These are phyloP conservation scores for Thymus quinquecostatus DNA, from an alignment of 257 asterid genomes.

Conservation along the genomic window DNA sequence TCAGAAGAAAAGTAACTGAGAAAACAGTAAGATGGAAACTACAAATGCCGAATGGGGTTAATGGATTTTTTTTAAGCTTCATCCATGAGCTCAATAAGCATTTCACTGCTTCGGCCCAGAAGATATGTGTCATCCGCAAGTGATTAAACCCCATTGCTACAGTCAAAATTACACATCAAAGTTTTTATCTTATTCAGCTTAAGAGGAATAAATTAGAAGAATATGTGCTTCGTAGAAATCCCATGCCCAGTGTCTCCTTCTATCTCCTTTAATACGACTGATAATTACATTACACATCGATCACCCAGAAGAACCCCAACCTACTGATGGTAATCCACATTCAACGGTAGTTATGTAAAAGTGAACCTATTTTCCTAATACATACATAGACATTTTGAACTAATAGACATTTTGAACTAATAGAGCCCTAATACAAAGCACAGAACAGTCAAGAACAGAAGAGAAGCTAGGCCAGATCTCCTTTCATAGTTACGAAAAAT, in stretches of 20 bases:
- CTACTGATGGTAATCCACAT: neutral
- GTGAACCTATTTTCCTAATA: slow-evolving; percentile 14
- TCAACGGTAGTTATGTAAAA: neutral
- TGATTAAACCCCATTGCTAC: neutral
- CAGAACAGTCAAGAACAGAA: slow-evolving; percentile 20
- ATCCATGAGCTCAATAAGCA: neutral
- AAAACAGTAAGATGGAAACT: neutral
- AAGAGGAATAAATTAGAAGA: slow-evolving; percentile 1
- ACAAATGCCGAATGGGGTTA: neutral
- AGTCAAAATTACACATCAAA: slow-evolving; percentile 25
- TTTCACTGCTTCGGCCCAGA: slow-evolving; percentile 16
- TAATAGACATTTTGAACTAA: slow-evolving; percentile 10
- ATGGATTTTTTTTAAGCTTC: neutral
- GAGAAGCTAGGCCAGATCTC: slow-evolving; percentile 16
- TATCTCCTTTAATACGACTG: no score
- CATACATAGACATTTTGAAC: neutral
- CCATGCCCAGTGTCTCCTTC: no score
- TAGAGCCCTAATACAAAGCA: slow-evolving; percentile 18
- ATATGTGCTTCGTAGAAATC: slow-evolving; percentile 7
- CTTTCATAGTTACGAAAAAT: neutral
- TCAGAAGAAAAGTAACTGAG: slow-evolving; percentile 1
- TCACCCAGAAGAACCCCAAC: no score
- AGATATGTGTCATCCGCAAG: slow-evolving; percentile 5
- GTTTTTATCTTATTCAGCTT: slow-evolving; percentile 11
- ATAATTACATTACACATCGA: no score